A percentile compares a stretch with the other conserved stretches of the same genome.
Conservation (phyloP, 305 asterid species). For the Fraxinus baroniana region DNA sequence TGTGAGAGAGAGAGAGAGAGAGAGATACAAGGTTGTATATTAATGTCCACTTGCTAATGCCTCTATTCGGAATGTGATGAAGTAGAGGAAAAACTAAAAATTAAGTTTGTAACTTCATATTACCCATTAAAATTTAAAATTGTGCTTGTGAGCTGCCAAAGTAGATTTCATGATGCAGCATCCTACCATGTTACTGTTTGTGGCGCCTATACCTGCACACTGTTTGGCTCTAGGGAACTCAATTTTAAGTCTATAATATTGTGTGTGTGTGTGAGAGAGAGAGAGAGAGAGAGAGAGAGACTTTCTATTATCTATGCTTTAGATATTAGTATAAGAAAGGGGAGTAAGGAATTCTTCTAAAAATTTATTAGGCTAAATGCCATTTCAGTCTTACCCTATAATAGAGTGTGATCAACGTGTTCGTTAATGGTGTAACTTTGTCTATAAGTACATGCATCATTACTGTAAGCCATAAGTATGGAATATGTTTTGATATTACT, state of each 20-base stretch:
- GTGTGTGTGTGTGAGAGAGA: neutral
- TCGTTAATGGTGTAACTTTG: neutral
- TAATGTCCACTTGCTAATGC: neutral
- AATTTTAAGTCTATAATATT: neutral
- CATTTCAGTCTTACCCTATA: neutral
- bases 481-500: neutral
- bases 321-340: neutral
- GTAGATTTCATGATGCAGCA: neutral
- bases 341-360: constrained; percentile 8
- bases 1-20: too few species aligned
- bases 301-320: neutral
- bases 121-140: neutral
- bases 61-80: neutral
- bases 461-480: neutral
- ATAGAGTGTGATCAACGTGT: neutral
- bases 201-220: neutral
- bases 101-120: neutral
- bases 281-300: neutral
- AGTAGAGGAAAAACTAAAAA: neutral
- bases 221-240: neutral
- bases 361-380: neutral
- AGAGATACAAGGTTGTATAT: neutral
- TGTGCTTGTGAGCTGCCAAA: neutral
- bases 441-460: neutral
- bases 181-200: neutral